phyloP scores from a whole-genome alignment of 305 asterid species.

The Coffea humblotiana region DNA sequence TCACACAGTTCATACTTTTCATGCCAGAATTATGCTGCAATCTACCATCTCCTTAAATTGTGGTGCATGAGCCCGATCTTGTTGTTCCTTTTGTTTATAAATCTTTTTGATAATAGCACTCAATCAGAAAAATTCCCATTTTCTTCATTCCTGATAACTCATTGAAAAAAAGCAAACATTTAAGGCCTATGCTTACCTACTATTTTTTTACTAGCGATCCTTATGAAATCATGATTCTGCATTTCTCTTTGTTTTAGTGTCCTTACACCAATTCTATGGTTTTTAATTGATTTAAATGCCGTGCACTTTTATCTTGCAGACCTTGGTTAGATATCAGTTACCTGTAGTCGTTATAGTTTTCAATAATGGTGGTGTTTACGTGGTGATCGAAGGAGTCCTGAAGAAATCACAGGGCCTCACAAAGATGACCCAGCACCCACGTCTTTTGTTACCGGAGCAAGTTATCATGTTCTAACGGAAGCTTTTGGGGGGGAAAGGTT shows the following conservation, averaged over 20 bases:
- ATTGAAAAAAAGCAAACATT: neutral
- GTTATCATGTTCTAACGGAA: conserved; percentile 66
- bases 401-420: conserved; percentile 78
- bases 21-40: neutral
- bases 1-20: neutral
- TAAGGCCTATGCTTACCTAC: neutral
- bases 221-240: neutral
- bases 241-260: neutral
- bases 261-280: neutral
- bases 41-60: neutral
- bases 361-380: conserved; percentile 87
- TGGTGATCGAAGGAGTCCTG: conserved; percentile 78
- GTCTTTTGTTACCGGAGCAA: conserved; percentile 75
- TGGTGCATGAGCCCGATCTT: neutral
- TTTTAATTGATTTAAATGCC: neutral
- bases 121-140: neutral
- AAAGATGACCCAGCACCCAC: conserved; percentile 93
- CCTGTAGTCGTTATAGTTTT: conserved; percentile 91
- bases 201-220: neutral
- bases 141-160: neutral
- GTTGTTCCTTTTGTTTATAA: neutral
- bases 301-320: conserved; percentile 36
- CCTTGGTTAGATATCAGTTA: conserved; percentile 76
- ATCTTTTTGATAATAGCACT: neutral
- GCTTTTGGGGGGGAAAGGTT: conserved; percentile 89